A percentile compares a stretch with the other conserved stretches of the same genome.
These are phyloP conservation scores for Colletotrichum orchidophilum DNA, from an alignment of 2,329 filamentous ascomycete species.

Conservation along the genomic window DNA sequence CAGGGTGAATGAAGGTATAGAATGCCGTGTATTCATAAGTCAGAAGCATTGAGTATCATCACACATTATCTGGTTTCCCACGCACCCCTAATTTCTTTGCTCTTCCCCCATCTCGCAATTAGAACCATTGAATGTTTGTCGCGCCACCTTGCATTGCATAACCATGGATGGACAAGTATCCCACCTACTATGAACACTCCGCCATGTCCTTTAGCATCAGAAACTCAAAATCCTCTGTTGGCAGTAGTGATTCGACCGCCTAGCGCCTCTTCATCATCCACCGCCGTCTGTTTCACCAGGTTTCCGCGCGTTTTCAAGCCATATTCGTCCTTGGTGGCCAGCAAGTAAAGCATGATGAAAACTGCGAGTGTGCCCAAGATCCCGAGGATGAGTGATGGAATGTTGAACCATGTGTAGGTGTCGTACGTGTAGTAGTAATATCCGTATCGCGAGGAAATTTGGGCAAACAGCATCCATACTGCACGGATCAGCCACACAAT, in stretches of 20 bases:
- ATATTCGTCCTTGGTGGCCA: conserved; percentile 39
- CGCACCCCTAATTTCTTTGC: no score
- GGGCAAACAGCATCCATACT: background rate
- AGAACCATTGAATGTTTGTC: background rate
- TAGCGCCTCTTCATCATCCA: conserved; percentile 32
- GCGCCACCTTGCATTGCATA: background rate
- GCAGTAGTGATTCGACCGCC: background rate
- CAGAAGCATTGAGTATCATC: background rate
- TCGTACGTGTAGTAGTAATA: background rate
- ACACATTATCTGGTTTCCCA: background rate
- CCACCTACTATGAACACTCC: no score
- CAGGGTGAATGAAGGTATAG: background rate
- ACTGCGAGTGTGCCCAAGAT: conserved; percentile 40
- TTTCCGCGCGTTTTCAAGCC: conserved; percentile 36
- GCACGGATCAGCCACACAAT: background rate
- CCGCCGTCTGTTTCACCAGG: conserved; percentile 22
- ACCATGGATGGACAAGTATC: no score
- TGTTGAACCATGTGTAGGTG: conserved; percentile 22
- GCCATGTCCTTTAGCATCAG: no score
- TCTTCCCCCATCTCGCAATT: background rate
- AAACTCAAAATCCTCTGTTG: background rate
- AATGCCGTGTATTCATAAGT: background rate
- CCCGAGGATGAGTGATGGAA: conserved; percentile 38
- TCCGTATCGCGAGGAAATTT: background rate
- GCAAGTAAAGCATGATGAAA: conserved; percentile 37